These are phyloP conservation scores for Yarrowia bubula DNA, from an alignment of 805 yeast species.

Conservation along the genomic window DNA sequence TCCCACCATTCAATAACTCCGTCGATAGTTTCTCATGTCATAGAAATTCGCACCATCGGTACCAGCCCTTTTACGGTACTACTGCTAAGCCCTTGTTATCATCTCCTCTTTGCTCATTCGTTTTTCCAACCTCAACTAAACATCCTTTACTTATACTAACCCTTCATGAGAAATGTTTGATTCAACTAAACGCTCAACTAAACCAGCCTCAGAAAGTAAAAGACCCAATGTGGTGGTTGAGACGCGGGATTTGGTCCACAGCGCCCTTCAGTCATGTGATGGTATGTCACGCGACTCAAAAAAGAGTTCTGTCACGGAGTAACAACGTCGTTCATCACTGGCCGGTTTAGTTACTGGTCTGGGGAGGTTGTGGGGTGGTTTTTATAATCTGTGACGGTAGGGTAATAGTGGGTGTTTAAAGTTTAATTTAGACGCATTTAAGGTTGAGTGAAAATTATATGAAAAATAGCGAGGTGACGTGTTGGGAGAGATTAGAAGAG, in stretches of 20 bases:
- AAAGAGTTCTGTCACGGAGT: slow-evolving; percentile 24
- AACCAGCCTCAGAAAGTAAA: slow-evolving; percentile 17
- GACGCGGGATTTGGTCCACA: slow-evolving; percentile 21
- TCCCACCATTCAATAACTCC: too few species aligned
- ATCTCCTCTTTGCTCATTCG: too few species aligned
- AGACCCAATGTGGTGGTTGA: slow-evolving; percentile 22
- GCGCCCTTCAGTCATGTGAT: slow-evolving; percentile 26
- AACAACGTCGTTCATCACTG: slow-evolving; percentile 26
- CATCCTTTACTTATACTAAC: too few species aligned
- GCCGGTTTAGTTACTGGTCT: slow-evolving; percentile 13
- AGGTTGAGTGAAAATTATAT: too few species aligned
- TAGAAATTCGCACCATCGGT: too few species aligned
- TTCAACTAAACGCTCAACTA: not conserved
- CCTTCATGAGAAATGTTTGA: not conserved
- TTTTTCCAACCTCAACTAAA: not conserved
- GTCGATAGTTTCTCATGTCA: too few species aligned
- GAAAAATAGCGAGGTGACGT: too few species aligned
- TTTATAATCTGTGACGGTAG: not conserved
- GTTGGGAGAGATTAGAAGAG: too few species aligned
- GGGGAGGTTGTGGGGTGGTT: not conserved
- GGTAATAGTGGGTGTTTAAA: not conserved
- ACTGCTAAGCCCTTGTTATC: too few species aligned
- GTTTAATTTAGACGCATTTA: not conserved
- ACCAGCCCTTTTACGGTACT: too few species aligned
- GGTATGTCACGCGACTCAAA: slow-evolving; percentile 19